Percentiles rank a stretch among this genome's conserved stretches.
Evolutionary conservation across 2,329 filamentous ascomycete genomes (phyloP).

Genomic region (Diaporthe sp.): DNA sequence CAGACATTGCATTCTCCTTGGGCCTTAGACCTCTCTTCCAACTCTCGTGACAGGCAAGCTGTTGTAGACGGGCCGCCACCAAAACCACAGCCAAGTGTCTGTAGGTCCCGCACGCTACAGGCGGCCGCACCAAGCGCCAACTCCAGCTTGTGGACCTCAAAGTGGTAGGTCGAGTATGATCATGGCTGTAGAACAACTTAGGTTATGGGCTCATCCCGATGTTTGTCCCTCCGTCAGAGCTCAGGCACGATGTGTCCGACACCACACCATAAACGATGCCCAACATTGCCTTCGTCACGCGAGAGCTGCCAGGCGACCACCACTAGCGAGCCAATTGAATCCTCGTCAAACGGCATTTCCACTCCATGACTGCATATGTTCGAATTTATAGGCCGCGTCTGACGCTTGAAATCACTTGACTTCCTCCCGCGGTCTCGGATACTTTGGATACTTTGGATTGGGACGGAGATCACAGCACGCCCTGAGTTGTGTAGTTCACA

Average conservation of each 20-base stretch:
- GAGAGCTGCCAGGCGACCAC: background rate
- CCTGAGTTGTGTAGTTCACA: background rate
- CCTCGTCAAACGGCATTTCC: background rate
- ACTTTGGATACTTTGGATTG: too few species aligned
- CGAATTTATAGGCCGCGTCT: background rate
- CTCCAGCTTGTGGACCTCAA: too few species aligned
- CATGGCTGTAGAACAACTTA: too few species aligned
- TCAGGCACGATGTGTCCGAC: background rate
- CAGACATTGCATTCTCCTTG: background rate
- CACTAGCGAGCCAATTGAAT: background rate
- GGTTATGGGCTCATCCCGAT: background rate
- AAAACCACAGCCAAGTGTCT: constrained; percentile 4
- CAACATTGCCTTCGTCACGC: too few species aligned
- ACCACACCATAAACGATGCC: background rate
- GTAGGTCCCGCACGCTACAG: background rate
- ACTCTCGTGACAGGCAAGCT: background rate
- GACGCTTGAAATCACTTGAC: background rate
- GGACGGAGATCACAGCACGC: background rate
- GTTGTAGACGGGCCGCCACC: background rate
- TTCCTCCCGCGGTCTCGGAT: background rate
- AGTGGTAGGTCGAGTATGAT: background rate
- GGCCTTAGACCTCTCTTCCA: background rate
- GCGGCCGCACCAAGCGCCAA: too few species aligned
- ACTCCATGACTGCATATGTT: background rate
- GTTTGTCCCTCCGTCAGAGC: background rate